Percentiles rank a stretch among this genome's conserved stretches.
Evolutionary conservation across 2,329 filamentous ascomycete genomes (phyloP).

Genomic region (Scedosporium dehoogii): DNA sequence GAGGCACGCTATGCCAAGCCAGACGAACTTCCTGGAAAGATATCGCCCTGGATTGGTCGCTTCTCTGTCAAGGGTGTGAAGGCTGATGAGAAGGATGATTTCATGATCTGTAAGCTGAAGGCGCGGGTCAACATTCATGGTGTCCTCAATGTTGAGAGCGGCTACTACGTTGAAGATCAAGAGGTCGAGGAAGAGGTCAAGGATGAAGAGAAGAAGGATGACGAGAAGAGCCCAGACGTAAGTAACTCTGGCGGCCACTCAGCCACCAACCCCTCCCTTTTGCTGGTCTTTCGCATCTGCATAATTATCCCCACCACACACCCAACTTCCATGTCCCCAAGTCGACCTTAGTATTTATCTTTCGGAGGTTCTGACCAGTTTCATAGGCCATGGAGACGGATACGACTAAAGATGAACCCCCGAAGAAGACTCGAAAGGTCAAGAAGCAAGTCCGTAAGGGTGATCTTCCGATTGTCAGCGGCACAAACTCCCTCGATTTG

Average conservation of each 20-base stretch:
- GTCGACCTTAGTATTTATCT: neutral
- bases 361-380: neutral
- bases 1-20: conserved; percentile 90
- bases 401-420: conserved; percentile 46
- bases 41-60: conserved; percentile 88
- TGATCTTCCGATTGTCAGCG: conserved; percentile 77
- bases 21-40: conserved; percentile 77
- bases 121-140: conserved; percentile 94
- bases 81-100: conserved; percentile 85
- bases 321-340: neutral
- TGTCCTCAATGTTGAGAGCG: conserved; percentile 89
- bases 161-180: conserved; percentile 96
- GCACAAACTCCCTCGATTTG: conserved; percentile 70
- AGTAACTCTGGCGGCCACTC: conserved; percentile 28
- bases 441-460: conserved; percentile 99
- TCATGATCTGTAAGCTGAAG: conserved; percentile 99
- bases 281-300: neutral
- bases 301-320: neutral
- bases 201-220: conserved; percentile 48
- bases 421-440: conserved; percentile 90
- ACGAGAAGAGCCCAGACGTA: conserved; percentile 63
- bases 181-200: conserved; percentile 92
- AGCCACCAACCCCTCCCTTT: neutral
- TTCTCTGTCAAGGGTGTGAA: conserved; percentile 98
- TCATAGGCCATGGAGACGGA: conserved; percentile 81